Evolutionary conservation across 768 basidiomycete species (phyloP).

Genomic region (Pleurotus citrinopileatus): DNA sequence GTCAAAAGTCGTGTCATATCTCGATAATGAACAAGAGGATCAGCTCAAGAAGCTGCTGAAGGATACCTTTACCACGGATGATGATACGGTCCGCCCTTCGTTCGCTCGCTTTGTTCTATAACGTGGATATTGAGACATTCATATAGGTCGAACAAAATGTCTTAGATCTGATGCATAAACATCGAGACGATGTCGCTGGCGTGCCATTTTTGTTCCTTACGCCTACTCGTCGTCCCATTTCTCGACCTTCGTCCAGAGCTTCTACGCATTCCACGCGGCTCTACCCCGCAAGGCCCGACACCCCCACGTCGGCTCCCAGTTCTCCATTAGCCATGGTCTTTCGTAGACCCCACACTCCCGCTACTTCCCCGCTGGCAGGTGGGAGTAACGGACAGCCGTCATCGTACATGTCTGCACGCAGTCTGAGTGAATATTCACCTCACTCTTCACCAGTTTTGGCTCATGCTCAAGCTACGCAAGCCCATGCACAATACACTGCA

Average conservation of each 20-base stretch:
- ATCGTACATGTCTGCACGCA: constrained; percentile 55
- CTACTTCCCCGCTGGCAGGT: constrained; percentile 72
- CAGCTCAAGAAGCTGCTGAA: constrained; percentile 76
- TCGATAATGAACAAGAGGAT: constrained; percentile 85
- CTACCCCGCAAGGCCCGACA: constrained; percentile 66
- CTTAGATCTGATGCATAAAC: constrained; percentile 94
- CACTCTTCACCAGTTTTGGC: constrained; percentile 66
- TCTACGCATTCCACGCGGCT: constrained; percentile 67
- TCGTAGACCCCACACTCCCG: constrained; percentile 77
- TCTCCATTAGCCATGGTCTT: constrained; percentile 77
- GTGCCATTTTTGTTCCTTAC: constrained; percentile 84
- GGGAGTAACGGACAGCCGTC: constrained; percentile 35
- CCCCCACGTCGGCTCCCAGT: constrained; percentile 69
- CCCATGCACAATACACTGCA: constrained; percentile 63
- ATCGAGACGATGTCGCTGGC: constrained; percentile 80
- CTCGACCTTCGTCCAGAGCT: constrained; percentile 78
- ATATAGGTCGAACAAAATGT: constrained; percentile 81
- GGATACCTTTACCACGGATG: constrained; percentile 64
- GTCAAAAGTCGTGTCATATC: constrained; percentile 64
- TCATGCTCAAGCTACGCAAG: constrained; percentile 52
- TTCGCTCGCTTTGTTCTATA: constrained; percentile 13
- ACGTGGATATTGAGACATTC: constrained; percentile 15
- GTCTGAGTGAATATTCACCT: constrained; percentile 49
- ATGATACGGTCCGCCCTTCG: constrained; percentile 54
- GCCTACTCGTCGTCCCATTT: constrained; percentile 73